Evolutionary conservation across 257 asterid species (phyloP).

Genomic region (Primulina tabacum): DNA sequence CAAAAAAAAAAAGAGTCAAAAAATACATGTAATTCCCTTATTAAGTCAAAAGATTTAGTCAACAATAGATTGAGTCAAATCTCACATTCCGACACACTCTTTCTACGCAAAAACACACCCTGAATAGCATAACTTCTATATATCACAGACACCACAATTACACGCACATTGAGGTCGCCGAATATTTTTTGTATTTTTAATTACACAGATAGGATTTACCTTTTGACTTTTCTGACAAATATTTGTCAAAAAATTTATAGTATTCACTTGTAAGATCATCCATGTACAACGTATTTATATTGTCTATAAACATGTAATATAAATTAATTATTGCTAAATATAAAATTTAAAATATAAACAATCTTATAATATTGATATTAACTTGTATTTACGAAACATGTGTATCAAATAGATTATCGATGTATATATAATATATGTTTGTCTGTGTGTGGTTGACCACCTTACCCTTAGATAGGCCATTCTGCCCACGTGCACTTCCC

Average conservation of each 20-base stretch:
- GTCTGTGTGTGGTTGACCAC: slow-evolving; percentile 35
- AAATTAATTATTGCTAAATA: no score
- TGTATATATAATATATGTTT: no score
- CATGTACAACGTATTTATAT: no score
- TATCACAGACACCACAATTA: no score
- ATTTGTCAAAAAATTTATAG: no score
- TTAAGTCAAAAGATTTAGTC: background rate
- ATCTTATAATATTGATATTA: no score
- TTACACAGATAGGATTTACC: slow-evolving; percentile 3
- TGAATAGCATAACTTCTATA: no score
- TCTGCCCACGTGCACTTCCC: slow-evolving; percentile 30
- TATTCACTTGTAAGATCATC: no score
- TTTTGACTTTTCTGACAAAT: background rate
- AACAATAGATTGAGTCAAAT: slow-evolving; percentile 1
- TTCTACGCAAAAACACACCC: background rate
- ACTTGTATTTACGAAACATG: no score
- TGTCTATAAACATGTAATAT: no score
- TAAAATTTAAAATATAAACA: no score
- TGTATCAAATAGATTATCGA: no score
- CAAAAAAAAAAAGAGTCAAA: slow-evolving; percentile 21
- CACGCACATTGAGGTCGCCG: background rate
- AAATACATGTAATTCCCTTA: background rate
- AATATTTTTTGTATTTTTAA: slow-evolving; percentile 34
- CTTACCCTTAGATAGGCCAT: slow-evolving; percentile 25
- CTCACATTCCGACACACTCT: background rate